phyloP scores from a whole-genome alignment of 305 asterid genomes.

The Rubia peregrina region DNA sequence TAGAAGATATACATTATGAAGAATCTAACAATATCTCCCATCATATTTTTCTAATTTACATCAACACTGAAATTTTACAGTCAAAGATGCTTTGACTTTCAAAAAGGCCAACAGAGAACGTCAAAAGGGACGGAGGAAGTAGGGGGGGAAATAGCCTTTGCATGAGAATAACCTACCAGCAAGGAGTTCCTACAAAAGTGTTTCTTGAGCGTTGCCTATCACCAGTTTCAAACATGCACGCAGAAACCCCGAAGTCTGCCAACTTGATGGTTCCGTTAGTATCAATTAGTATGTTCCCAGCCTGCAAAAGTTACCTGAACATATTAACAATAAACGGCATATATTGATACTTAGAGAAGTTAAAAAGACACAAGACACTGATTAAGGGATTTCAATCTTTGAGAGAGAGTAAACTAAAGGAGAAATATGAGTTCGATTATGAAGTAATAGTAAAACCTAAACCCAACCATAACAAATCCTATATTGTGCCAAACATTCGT shows the following conservation, averaged over 20 bases:
- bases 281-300: constrained; percentile 89
- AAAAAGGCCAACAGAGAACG: neutral
- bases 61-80: neutral
- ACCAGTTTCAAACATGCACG: constrained; percentile 91
- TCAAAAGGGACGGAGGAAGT: neutral
- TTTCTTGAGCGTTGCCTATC: constrained; percentile 91
- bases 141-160: neutral
- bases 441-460: neutral
- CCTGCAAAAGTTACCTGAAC: constrained; percentile 36
- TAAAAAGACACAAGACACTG: neutral
- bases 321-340: neutral
- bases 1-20: neutral
- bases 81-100: neutral
- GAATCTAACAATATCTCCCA: too few species aligned
- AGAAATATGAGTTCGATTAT: neutral
- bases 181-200: constrained; percentile 96
- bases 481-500: neutral
- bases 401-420: neutral
- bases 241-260: constrained; percentile 96
- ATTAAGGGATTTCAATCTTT: neutral
- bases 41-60: neutral
- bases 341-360: neutral
- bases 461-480: neutral
- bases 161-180: constrained; percentile 55
- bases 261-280: constrained; percentile 62